phyloP scores from a whole-genome alignment of 176 grass and related monocot species.

The Ananas comosus region DNA sequence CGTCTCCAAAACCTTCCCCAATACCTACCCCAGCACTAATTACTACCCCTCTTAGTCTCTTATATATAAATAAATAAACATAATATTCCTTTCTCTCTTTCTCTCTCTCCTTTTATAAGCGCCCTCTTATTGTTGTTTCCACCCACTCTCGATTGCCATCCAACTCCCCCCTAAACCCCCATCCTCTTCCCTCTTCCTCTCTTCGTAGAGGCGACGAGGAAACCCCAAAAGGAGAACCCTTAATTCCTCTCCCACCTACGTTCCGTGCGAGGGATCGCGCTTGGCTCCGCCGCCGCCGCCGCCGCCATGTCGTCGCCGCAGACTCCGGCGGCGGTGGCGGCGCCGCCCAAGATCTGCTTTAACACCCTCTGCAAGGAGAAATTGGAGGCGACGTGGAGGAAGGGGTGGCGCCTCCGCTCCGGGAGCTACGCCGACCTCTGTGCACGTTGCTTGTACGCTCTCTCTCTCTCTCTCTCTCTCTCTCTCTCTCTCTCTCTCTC shows the following conservation, averaged over 20 bases:
- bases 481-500: neutral
- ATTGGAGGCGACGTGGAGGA: conserved; percentile 38
- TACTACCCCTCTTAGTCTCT: neutral
- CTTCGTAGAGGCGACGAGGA: conserved; percentile 16
- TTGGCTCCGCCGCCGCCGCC: neutral
- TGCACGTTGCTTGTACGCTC: conserved; percentile 83
- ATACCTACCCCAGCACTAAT: too few species aligned
- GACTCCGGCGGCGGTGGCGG: neutral
- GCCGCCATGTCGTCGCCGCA: conserved; percentile 18
- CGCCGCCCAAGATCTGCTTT: conserved; percentile 73
- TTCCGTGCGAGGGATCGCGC: conserved; percentile 16
- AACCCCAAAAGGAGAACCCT: neutral
- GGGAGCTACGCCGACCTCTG: conserved; percentile 79
- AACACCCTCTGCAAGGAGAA: conserved; percentile 95
- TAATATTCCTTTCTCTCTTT: neutral
- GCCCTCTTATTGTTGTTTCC: conserved; percentile 19
- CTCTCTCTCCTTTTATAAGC: conserved; percentile 7
- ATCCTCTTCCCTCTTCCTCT: neutral
- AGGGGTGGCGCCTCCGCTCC: conserved; percentile 71
- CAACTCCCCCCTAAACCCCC: conserved; percentile 18
- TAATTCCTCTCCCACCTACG: conserved; percentile 4
- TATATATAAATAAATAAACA: neutral
- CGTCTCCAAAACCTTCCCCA: too few species aligned
- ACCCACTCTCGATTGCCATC: conserved; percentile 42
- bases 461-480: conserved; percentile 21